Percentiles rank a stretch among this genome's conserved stretches.
Evolutionary conservation across 2,329 filamentous ascomycete genomes (phyloP).

Genomic region (Colletotrichum tropicale): DNA sequence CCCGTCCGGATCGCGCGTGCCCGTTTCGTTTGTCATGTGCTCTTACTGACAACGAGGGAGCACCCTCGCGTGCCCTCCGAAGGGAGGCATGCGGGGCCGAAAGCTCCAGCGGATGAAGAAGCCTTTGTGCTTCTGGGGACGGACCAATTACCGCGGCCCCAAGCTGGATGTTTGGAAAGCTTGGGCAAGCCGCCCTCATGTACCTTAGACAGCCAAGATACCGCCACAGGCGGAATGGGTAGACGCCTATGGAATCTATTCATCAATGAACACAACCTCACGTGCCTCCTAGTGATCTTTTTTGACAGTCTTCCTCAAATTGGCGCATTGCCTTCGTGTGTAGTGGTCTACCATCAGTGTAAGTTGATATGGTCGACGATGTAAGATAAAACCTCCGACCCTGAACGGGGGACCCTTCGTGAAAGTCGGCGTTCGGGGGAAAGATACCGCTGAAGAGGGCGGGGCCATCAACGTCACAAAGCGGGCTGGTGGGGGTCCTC

Average conservation of each 20-base stretch:
- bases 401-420: background rate
- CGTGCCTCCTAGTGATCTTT: background rate
- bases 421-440: slow-evolving; percentile 12
- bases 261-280: slow-evolving; percentile 26
- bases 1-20: slow-evolving; percentile 6
- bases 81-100: slow-evolving; percentile 7
- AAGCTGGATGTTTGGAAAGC: slow-evolving; percentile 30
- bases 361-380: background rate
- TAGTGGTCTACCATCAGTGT: background rate
- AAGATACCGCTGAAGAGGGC: slow-evolving; percentile 6
- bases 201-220: slow-evolving; percentile 23
- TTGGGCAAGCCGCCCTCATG: slow-evolving; percentile 34
- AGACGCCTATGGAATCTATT: slow-evolving; percentile 61
- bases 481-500: background rate
- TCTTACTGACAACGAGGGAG: slow-evolving; percentile 17
- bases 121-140: slow-evolving; percentile 2
- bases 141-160: slow-evolving; percentile 24
- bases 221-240: slow-evolving; percentile 33
- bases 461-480: slow-evolving; percentile 10
- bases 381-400: background rate
- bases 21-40: slow-evolving; percentile 21
- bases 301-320: background rate
- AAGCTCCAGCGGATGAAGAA: slow-evolving; percentile 20
- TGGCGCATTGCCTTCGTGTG: background rate
- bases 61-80: background rate